These are phyloP conservation scores for Hevea brasiliensis DNA, from an alignment of 345 rosid genomes.

Conservation along the genomic window DNA sequence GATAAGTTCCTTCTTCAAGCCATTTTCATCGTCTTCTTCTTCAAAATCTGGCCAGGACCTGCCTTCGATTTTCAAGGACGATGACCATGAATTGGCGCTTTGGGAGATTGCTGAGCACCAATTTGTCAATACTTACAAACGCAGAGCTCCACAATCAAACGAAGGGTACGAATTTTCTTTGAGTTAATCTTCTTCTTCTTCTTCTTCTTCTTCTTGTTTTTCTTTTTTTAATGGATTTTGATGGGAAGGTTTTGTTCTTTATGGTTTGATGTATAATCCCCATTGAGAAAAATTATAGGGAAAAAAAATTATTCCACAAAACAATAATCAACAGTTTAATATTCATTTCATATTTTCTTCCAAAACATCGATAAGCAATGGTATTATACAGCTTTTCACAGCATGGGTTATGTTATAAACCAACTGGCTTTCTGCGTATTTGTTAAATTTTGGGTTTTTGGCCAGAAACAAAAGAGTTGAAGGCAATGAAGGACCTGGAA, in stretches of 20 bases:
- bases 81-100: slow-evolving; percentile 39
- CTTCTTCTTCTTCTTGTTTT: background rate
- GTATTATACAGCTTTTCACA: too few relatives aligned
- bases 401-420: background rate
- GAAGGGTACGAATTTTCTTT: background rate
- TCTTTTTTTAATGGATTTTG: background rate
- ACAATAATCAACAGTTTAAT: too few relatives aligned
- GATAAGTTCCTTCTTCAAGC: slow-evolving; percentile 74
- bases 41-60: background rate
- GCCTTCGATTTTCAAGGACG: slow-evolving; percentile 19
- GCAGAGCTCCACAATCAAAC: slow-evolving; percentile 38
- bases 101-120: slow-evolving; percentile 44
- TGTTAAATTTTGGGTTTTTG: background rate
- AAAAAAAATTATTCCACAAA: too few relatives aligned
- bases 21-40: slow-evolving; percentile 30
- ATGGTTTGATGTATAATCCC: background rate
- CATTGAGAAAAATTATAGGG: background rate
- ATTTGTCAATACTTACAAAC: slow-evolving; percentile 50
- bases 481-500: slow-evolving; percentile 14
- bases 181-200: too few relatives aligned
- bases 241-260: background rate
- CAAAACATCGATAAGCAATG: too few relatives aligned
- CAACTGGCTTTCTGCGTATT: background rate
- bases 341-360: too few relatives aligned
- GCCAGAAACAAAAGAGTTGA: slow-evolving; percentile 14